Percentiles rank a stretch among this genome's conserved stretches.
phyloP scores from a whole-genome alignment of 805 yeast genomes.

The Phaffomyces antillensis region DNA sequence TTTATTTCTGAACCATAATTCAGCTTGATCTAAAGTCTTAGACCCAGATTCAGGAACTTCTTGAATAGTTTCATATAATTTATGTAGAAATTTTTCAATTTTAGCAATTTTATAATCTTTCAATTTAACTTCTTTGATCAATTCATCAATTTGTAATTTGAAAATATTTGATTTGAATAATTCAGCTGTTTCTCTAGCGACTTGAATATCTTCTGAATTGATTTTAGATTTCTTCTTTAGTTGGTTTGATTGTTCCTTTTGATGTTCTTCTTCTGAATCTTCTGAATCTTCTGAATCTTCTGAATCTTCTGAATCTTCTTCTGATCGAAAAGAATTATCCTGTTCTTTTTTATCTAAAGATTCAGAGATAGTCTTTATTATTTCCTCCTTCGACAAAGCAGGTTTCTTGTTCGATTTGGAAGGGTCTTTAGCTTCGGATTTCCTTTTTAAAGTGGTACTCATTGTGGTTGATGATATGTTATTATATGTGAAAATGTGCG shows the following conservation, averaged over 20 bases:
- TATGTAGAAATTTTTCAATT: conserved; percentile 71
- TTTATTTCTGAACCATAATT: conserved; percentile 41
- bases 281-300: conserved; percentile 21
- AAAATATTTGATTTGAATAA: conserved; percentile 91
- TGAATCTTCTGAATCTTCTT: conserved; percentile 13
- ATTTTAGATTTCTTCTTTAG: conserved; percentile 16
- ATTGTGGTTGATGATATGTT: neutral
- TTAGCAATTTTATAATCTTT: conserved; percentile 59
- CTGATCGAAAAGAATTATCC: conserved; percentile 4
- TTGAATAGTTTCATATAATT: conserved; percentile 61
- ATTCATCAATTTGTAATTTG: conserved; percentile 90
- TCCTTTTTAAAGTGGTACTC: conserved; percentile 9
- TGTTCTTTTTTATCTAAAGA: conserved; percentile 3
- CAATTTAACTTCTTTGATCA: conserved; percentile 70
- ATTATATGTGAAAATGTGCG: neutral
- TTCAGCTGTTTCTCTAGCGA: conserved; percentile 91
- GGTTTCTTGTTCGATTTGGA: conserved; percentile 15
- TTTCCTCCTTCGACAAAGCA: conserved; percentile 14
- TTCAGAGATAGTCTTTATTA: conserved; percentile 13
- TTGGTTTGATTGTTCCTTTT: conserved; percentile 10
- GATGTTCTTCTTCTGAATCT: conserved; percentile 24
- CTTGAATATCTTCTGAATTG: conserved; percentile 81
- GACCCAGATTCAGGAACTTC: conserved; percentile 51
- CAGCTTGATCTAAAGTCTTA: conserved; percentile 53
- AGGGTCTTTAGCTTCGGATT: conserved; percentile 12